Conservation (phyloP, 192 early-diverging fungal species). For the Haplosporangium gracile region DNA sequence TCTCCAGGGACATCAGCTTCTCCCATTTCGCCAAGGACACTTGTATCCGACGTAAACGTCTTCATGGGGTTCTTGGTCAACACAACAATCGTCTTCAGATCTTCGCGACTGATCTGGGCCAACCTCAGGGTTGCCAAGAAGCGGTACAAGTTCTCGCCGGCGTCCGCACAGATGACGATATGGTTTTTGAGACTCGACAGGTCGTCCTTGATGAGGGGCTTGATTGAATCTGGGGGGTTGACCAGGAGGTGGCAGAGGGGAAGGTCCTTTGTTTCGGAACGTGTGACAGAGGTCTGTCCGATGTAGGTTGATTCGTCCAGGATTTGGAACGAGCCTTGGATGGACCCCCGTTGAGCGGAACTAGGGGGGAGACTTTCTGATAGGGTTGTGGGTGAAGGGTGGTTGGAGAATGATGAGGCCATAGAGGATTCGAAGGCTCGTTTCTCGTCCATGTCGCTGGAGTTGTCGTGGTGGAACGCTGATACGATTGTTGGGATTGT, state of each 20-base stretch:
- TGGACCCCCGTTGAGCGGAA: neutral
- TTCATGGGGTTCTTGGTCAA: slow-evolving; percentile 43
- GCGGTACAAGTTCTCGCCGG: slow-evolving; percentile 44
- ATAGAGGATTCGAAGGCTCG: neutral
- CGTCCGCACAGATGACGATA: slow-evolving; percentile 62
- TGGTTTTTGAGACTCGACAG: slow-evolving; percentile 43
- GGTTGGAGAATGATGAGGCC: neutral
- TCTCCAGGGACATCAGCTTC: neutral
- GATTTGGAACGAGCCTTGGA: slow-evolving; percentile 9
- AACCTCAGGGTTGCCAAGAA: slow-evolving; percentile 54
- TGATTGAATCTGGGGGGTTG: slow-evolving; percentile 25
- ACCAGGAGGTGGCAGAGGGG: slow-evolving; percentile 51
- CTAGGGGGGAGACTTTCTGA: neutral
- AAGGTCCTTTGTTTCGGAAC: slow-evolving; percentile 43
- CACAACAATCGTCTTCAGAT: slow-evolving; percentile 65
- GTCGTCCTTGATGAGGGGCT: slow-evolving; percentile 31
- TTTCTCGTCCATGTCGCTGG: neutral
- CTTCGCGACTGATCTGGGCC: slow-evolving; percentile 52
- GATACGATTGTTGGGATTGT: neutral
- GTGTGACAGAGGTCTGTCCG: slow-evolving; percentile 32
- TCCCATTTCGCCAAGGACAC: slow-evolving; percentile 1
- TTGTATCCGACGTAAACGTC: slow-evolving; percentile 4
- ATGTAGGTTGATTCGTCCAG: slow-evolving; percentile 41
- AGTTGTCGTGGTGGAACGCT: neutral
- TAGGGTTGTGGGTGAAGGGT: neutral